Percentiles rank a stretch among this genome's conserved stretches.
Evolutionary conservation across 345 rosid genomes (phyloP).

Genomic region (Brassica napus): DNA sequence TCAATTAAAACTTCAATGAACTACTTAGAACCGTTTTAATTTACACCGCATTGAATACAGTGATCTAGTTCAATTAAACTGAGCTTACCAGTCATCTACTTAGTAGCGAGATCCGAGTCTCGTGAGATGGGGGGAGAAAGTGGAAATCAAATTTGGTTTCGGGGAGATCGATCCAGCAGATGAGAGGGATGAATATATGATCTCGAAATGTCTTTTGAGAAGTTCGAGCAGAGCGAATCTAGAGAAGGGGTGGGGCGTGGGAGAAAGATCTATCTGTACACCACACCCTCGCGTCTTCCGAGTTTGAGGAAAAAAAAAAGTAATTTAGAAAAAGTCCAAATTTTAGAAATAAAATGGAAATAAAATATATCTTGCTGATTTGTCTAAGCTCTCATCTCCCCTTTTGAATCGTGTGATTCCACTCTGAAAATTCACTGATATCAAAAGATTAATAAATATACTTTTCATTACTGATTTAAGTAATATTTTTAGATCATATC

Average conservation of each 20-base stretch:
- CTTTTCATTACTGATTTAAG: no score
- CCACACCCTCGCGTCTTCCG: not conserved
- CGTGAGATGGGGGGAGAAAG: not conserved
- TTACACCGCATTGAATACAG: not conserved
- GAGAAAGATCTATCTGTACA: conserved; percentile 21
- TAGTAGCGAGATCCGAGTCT: conserved; percentile 31
- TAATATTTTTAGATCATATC: no score
- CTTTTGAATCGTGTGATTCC: not conserved
- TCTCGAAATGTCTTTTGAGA: conserved; percentile 22
- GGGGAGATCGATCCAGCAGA: not conserved
- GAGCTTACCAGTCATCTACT: conserved; percentile 21
- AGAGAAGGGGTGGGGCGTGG: not conserved
- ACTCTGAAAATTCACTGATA: not conserved
- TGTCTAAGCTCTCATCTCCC: conserved; percentile 10
- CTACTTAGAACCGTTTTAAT: not conserved
- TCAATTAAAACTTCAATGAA: conserved; percentile 4
- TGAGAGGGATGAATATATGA: not conserved
- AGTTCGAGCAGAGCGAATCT: conserved; percentile 2
- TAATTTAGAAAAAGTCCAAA: not conserved
- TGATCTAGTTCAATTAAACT: not conserved
- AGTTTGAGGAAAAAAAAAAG: not conserved
- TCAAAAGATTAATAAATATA: not conserved
- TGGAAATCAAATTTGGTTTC: not conserved
- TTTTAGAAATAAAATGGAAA: not conserved
- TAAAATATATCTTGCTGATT: conserved; percentile 5